phyloP scores from a whole-genome alignment of 1,284 basidiomycete species.

The Apiotrichum domesticum region DNA sequence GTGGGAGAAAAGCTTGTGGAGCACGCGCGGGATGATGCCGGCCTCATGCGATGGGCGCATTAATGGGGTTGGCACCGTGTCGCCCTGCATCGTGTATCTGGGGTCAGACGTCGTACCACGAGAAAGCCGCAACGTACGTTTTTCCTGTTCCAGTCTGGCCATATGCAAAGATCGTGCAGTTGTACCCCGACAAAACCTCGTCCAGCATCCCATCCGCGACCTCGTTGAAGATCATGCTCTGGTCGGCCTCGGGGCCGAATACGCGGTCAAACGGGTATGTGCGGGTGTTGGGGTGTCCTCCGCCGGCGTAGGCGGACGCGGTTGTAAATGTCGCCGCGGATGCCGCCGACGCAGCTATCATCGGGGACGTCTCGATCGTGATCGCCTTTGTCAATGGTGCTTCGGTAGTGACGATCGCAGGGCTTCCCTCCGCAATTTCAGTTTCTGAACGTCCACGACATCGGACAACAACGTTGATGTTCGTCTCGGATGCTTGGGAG shows the following conservation, averaged over 20 bases:
- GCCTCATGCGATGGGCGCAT: slow-evolving; percentile 83
- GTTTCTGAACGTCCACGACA: slow-evolving; percentile 62
- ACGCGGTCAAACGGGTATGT: slow-evolving; percentile 90
- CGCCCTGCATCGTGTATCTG: slow-evolving; percentile 93
- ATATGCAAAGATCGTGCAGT: slow-evolving; percentile 97
- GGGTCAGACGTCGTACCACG: slow-evolving; percentile 48
- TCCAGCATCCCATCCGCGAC: slow-evolving; percentile 89
- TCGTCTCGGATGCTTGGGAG: slow-evolving; percentile 42
- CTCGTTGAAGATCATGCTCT: slow-evolving; percentile 87
- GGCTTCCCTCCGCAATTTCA: slow-evolving; percentile 72
- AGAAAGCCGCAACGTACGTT: slow-evolving; percentile 62
- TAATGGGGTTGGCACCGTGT: slow-evolving; percentile 65
- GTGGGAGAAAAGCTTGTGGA: slow-evolving; percentile 86
- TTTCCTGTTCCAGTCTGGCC: slow-evolving; percentile 99
- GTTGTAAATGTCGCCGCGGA: slow-evolving; percentile 21
- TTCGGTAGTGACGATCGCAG: slow-evolving; percentile 69
- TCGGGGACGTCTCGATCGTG: slow-evolving; percentile 62
- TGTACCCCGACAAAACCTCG: slow-evolving; percentile 91
- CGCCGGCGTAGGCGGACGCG: slow-evolving; percentile 54
- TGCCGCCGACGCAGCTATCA: slow-evolving; percentile 12
- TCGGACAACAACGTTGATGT: slow-evolving; percentile 87
- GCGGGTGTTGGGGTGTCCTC: slow-evolving; percentile 51
- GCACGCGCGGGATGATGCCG: slow-evolving; percentile 94
- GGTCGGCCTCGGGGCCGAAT: slow-evolving; percentile 95
- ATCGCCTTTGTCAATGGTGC: slow-evolving; percentile 68